phyloP scores from a whole-genome alignment of 2,329 filamentous ascomycete species.

The Arthrobotrys entomopaga region DNA sequence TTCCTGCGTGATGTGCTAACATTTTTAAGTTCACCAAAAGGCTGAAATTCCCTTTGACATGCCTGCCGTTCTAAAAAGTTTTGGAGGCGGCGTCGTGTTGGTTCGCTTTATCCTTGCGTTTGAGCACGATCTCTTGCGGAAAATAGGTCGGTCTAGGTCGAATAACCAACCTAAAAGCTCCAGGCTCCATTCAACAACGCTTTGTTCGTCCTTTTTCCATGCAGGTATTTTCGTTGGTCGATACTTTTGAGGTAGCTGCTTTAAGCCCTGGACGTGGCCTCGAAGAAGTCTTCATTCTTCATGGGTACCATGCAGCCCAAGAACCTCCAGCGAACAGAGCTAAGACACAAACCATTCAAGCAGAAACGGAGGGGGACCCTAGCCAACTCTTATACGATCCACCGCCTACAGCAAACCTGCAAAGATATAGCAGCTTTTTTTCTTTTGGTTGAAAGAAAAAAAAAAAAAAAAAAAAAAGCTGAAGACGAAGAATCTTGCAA shows the following conservation, averaged over 20 bases:
- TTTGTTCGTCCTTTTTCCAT: constrained; percentile 51
- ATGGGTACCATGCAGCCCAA: constrained; percentile 51
- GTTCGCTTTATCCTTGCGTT: constrained; percentile 38
- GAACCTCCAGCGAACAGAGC: constrained; percentile 42
- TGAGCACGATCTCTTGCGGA: constrained; percentile 18
- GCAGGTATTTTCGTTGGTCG: constrained; percentile 35
- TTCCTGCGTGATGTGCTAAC: constrained; percentile 20
- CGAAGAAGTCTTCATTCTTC: constrained; percentile 15
- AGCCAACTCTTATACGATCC: constrained; percentile 39
- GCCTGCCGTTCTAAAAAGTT: not conserved
- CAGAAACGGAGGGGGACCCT: constrained; percentile 41
- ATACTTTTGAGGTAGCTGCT: constrained; percentile 25
- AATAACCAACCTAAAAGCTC: constrained; percentile 7
- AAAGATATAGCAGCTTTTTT: constrained; percentile 13
- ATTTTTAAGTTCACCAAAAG: not conserved
- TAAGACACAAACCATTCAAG: constrained; percentile 51
- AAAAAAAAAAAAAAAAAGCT: constrained; percentile 17
- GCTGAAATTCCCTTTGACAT: constrained; percentile 9
- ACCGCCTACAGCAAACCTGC: constrained; percentile 33
- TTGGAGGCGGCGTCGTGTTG: constrained; percentile 15
- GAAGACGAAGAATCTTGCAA: not conserved
- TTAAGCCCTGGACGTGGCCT: constrained; percentile 30
- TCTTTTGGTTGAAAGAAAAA: not conserved
- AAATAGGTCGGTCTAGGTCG: constrained; percentile 20
- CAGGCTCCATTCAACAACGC: constrained; percentile 42